Conservation (phyloP, 768 basidiomycete species). For the Trametes elegans region DNA sequence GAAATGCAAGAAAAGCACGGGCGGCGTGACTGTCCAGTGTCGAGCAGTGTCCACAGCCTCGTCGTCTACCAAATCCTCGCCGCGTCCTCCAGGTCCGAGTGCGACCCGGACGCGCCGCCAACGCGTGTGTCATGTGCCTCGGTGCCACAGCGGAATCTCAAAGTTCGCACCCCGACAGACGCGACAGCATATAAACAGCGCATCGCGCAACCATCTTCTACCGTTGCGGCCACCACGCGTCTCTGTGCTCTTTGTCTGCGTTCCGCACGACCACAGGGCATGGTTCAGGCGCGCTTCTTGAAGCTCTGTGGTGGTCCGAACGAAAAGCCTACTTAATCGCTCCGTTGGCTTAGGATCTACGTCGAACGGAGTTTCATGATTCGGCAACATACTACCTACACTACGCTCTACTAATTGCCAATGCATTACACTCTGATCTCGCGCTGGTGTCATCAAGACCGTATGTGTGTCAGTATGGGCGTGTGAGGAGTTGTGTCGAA, state of each 20-base stretch:
- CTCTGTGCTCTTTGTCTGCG: constrained; percentile 50
- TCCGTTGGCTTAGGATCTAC: constrained; percentile 65
- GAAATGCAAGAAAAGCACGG: not conserved
- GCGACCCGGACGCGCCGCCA: not conserved
- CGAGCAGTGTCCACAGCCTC: not conserved
- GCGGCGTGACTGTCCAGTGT: too few relatives aligned
- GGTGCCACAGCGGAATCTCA: constrained; percentile 12
- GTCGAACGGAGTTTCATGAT: constrained; percentile 86
- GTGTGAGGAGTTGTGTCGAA: too few relatives aligned
- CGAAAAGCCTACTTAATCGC: constrained; percentile 76
- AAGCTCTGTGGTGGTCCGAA: constrained; percentile 46
- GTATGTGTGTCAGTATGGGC: too few relatives aligned
- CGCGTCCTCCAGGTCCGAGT: not conserved
- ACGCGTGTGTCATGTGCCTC: constrained; percentile 17
- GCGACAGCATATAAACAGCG: constrained; percentile 19
- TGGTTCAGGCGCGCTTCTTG: constrained; percentile 39
- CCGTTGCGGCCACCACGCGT: constrained; percentile 47
- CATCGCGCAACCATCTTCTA: constrained; percentile 22
- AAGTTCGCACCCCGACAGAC: constrained; percentile 30
- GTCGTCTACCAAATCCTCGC: not conserved
- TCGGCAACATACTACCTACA: constrained; percentile 52
- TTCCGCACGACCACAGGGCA: constrained; percentile 56
- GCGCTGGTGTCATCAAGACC: too few relatives aligned
- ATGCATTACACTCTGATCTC: too few relatives aligned
- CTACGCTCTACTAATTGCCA: too few relatives aligned